These are phyloP conservation scores for Penicillium sp. DNA, from an alignment of 2,329 filamentous ascomycete genomes.

Conservation along the genomic window DNA sequence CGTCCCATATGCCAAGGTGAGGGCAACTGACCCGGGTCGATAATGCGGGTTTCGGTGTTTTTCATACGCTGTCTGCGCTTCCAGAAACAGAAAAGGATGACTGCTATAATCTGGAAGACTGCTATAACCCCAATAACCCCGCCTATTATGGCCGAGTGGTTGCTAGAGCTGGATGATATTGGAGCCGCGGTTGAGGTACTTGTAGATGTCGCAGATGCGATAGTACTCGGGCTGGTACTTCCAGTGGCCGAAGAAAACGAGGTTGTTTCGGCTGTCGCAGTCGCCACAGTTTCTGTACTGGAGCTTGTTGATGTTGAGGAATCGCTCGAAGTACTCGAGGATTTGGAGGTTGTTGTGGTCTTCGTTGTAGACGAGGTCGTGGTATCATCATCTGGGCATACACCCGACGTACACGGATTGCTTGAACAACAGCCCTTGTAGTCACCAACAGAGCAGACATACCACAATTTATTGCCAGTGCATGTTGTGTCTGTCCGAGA, in stretches of 20 bases:
- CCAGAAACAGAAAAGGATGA: not conserved
- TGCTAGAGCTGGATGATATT: not conserved
- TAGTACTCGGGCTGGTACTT: not conserved
- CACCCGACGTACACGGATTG: slow-evolving; percentile 30
- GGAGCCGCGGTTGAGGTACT: not conserved
- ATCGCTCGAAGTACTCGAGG: not conserved
- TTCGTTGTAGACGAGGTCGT: slow-evolving; percentile 1
- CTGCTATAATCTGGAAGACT: not conserved
- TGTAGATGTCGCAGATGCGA: not conserved
- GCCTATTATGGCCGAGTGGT: not conserved
- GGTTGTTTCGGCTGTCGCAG: not conserved
- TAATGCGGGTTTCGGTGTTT: not conserved
- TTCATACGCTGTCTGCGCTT: not conserved
- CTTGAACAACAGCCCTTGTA: slow-evolving; percentile 36
- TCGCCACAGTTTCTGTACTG: not conserved
- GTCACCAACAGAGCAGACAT: slow-evolving; percentile 25
- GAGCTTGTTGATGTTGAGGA: not conserved
- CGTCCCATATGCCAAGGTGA: not conserved
- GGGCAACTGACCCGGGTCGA: not conserved
- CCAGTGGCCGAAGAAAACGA: not conserved
- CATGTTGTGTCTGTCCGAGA: slow-evolving; percentile 17
- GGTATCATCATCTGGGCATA: slow-evolving; percentile 27
- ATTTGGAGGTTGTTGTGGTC: not conserved
- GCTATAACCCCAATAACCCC: not conserved
- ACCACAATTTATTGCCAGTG: slow-evolving; percentile 22